phyloP scores from a whole-genome alignment of 768 basidiomycete species.

The Psilocybe azurescens region DNA sequence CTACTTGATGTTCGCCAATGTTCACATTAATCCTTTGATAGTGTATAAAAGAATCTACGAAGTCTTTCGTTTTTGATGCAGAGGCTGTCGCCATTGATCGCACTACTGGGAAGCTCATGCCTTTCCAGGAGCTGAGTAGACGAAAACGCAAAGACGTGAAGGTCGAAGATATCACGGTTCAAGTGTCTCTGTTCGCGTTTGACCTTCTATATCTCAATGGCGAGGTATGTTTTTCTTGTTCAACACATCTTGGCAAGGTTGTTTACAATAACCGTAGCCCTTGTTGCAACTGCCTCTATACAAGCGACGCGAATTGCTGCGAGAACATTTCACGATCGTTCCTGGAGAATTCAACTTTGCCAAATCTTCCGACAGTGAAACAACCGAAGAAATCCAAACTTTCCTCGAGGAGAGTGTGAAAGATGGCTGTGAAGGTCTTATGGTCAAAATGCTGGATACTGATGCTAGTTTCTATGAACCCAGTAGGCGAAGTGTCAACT shows the following conservation, averaged over 20 bases:
- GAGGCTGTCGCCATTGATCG: conserved; percentile 97
- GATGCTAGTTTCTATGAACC: conserved; percentile 96
- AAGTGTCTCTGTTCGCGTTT: conserved; percentile 95
- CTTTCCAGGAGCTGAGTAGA: conserved; percentile 95
- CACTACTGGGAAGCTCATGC: conserved; percentile 84
- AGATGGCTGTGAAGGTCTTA: conserved; percentile 97
- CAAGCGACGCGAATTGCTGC: conserved; percentile 79
- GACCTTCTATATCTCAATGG: conserved; percentile 97
- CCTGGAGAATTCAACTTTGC: conserved; percentile 94
- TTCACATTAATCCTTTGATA: conserved; percentile 32
- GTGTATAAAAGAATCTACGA: conserved; percentile 85
- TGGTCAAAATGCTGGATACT: conserved; percentile 98
- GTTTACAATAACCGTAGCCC: conserved; percentile 53
- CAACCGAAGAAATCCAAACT: conserved; percentile 90
- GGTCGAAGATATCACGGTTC: conserved; percentile 96
- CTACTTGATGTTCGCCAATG: background rate
- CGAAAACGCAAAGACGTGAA: conserved; percentile 98
- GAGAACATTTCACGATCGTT: conserved; percentile 80
- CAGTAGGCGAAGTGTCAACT: conserved; percentile 93
- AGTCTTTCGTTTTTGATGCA: conserved; percentile 93
- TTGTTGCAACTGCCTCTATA: conserved; percentile 77
- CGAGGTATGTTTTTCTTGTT: conserved; percentile 62
- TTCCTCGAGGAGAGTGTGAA: conserved; percentile 98
- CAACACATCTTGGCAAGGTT: background rate
- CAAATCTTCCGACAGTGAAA: conserved; percentile 86